These are phyloP conservation scores for Vigna trinervia DNA, from an alignment of 306 rosid genomes.

Conservation along the genomic window DNA sequence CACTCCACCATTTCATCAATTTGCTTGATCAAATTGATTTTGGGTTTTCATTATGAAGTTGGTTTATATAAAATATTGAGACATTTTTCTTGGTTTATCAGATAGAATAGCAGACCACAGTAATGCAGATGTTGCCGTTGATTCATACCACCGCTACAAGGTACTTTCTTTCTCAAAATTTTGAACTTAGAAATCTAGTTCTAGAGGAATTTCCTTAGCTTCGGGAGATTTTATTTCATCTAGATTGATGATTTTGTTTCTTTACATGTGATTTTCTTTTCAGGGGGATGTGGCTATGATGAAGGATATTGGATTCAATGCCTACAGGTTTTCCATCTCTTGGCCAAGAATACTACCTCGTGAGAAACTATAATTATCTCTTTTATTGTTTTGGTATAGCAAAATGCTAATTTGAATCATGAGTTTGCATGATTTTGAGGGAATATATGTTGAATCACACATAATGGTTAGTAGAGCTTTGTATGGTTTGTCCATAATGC, in stretches of 20 bases:
- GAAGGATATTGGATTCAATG: constrained; percentile 66
- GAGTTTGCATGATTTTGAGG: neutral
- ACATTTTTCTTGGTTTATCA: constrained; percentile 40
- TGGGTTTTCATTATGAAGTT: neutral
- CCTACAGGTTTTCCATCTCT: constrained; percentile 69
- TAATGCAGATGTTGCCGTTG: constrained; percentile 60
- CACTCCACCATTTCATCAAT: neutral
- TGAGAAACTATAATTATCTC: constrained; percentile 47
- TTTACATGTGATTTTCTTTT: neutral
- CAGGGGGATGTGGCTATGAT: constrained; percentile 66
- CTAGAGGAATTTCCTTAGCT: constrained; percentile 18
- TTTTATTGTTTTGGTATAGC: neutral
- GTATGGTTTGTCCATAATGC: neutral
- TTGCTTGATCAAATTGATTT: constrained; percentile 22
- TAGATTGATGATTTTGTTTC: constrained; percentile 18
- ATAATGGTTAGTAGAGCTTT: neutral
- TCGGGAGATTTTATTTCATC: constrained; percentile 4
- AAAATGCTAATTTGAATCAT: constrained; percentile 6
- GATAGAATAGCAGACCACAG: constrained; percentile 62
- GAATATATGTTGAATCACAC: constrained; percentile 4
- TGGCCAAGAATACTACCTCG: constrained; percentile 74
- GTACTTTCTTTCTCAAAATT: constrained; percentile 47
- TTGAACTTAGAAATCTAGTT: constrained; percentile 4
- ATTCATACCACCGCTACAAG: constrained; percentile 73
- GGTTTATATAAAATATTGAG: constrained; percentile 18